Conservation (phyloP, 306 rosid genomes). For the Arachis stenosperma region DNA sequence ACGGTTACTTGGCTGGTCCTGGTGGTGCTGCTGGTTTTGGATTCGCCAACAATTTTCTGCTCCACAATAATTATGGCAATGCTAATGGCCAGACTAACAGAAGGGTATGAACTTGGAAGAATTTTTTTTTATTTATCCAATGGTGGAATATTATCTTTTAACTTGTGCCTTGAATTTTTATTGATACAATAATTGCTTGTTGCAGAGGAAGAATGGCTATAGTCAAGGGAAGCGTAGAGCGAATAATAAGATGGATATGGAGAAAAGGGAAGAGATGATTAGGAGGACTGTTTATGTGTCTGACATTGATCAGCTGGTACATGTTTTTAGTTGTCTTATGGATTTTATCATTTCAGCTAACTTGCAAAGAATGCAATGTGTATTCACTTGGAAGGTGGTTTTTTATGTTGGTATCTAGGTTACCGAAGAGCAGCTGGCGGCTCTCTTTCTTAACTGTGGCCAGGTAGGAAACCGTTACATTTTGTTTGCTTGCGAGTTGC, state of each 20-base stretch:
- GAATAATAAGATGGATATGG: slow-evolving; percentile 65
- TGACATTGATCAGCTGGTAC: slow-evolving; percentile 94
- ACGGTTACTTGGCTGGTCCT: slow-evolving; percentile 52
- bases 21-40: slow-evolving; percentile 58
- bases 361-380: slow-evolving; percentile 24
- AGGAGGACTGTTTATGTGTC: slow-evolving; percentile 97
- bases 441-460: slow-evolving; percentile 89
- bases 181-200: slow-evolving; percentile 3
- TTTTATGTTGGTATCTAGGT: slow-evolving; percentile 59
- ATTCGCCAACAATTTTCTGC: slow-evolving; percentile 55
- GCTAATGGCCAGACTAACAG: slow-evolving; percentile 53
- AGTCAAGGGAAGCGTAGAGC: slow-evolving; percentile 73
- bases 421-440: slow-evolving; percentile 96
- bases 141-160: neutral
- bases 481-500: neutral
- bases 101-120: slow-evolving; percentile 53
- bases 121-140: neutral
- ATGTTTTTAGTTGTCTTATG: slow-evolving; percentile 11
- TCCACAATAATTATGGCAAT: slow-evolving; percentile 50
- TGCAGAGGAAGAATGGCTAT: slow-evolving; percentile 87
- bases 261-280: slow-evolving; percentile 86
- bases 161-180: slow-evolving; percentile 16
- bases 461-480: slow-evolving; percentile 59
- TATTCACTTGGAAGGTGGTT: slow-evolving; percentile 30
- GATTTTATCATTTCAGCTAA: slow-evolving; percentile 14